phyloP scores from a whole-genome alignment of 768 basidiomycete genomes.

The Russula ochroleuca region DNA sequence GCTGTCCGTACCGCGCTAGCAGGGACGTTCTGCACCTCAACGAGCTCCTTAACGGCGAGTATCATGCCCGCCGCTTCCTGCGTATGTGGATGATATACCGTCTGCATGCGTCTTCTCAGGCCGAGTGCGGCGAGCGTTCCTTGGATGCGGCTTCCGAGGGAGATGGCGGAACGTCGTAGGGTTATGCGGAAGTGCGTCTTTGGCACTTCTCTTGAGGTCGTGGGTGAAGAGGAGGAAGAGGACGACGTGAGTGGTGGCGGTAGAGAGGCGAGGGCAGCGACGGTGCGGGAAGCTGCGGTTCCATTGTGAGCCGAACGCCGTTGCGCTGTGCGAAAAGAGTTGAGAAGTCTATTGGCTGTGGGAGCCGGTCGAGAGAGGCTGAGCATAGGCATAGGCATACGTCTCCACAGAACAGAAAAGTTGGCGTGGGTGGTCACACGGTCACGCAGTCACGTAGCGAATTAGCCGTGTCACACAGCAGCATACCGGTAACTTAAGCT shows the following conservation, averaged over 20 bases:
- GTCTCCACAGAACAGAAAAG: no score
- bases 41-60: constrained; percentile 81
- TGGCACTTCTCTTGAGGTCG: constrained; percentile 29
- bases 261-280: constrained; percentile 11
- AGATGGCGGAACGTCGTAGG: constrained; percentile 80
- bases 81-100: constrained; percentile 72
- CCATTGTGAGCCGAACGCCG: constrained; percentile 6
- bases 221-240: not conserved
- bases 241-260: constrained; percentile 6
- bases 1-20: constrained; percentile 62
- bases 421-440: no score
- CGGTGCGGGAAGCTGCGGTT: constrained; percentile 19
- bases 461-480: no score
- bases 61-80: constrained; percentile 83
- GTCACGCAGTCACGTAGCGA: no score
- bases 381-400: no score
- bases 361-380: not conserved
- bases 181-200: constrained; percentile 87
- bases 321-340: not conserved
- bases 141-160: constrained; percentile 65
- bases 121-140: constrained; percentile 80
- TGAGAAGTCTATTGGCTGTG: not conserved
- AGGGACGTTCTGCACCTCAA: constrained; percentile 83
- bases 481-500: no score
- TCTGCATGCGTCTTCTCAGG: constrained; percentile 76